These are phyloP conservation scores for Melanomma pulvis-pyrius DNA, from an alignment of 495 filamentous ascomycete genomes.

Conservation along the genomic window DNA sequence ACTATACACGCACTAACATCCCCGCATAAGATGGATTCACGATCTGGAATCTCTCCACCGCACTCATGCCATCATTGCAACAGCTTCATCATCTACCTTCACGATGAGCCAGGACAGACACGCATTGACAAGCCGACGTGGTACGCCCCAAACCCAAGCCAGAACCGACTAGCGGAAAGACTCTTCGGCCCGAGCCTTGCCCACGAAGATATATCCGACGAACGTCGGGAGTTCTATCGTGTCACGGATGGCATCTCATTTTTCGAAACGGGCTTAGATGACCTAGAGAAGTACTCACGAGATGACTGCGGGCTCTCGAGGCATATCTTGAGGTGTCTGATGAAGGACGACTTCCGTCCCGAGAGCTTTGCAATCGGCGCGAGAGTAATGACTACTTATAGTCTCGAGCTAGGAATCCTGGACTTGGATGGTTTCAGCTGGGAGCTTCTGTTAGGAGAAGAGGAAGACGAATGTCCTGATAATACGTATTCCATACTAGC, in stretches of 20 bases:
- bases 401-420: slow-evolving; percentile 1
- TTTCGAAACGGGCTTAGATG: neutral
- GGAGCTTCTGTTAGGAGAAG: neutral
- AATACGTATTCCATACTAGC: neutral
- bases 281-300: neutral
- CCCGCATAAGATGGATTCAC: neutral
- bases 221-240: neutral
- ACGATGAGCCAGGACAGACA: neutral
- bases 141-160: neutral
- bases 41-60: neutral
- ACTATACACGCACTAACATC: too few relatives aligned
- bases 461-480: neutral
- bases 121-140: slow-evolving; percentile 3
- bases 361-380: neutral
- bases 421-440: neutral
- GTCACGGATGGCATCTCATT: slow-evolving; percentile 7
- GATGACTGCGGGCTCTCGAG: neutral
- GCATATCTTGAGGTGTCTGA: neutral
- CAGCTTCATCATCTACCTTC: slow-evolving; percentile 5
- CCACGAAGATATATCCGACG: neutral
- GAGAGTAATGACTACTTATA: neutral
- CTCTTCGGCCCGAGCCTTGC: neutral
- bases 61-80: slow-evolving; percentile 3
- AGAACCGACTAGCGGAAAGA: neutral
- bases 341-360: neutral